Percentiles rank a stretch among this genome's conserved stretches.
phyloP scores from a whole-genome alignment of 108 stramenopile genomes.

The Discostella stelligeroides region DNA sequence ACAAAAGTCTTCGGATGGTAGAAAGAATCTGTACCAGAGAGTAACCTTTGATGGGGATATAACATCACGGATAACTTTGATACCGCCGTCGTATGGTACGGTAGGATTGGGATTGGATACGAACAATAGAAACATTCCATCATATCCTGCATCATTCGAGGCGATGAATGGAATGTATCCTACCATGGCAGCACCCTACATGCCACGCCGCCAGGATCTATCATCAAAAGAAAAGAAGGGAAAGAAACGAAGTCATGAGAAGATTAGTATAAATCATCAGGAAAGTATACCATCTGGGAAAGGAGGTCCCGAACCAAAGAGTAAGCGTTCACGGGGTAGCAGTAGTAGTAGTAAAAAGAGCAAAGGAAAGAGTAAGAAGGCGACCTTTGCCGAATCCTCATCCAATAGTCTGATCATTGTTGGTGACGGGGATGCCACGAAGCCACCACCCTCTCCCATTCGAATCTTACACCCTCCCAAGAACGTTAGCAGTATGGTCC shows the following conservation, averaged over 20 bases:
- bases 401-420: not conserved
- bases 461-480: not conserved
- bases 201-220: not conserved
- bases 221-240: not conserved
- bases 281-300: not conserved
- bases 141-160: constrained; percentile 1
- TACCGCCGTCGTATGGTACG: not conserved
- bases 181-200: constrained; percentile 24
- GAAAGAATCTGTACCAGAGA: not conserved
- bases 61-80: not conserved
- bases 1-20: not conserved
- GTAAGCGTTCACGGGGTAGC: constrained; percentile 6
- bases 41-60: constrained; percentile 4
- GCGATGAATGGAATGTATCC: constrained; percentile 7
- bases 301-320: not conserved
- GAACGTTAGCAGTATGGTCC: constrained; percentile 9
- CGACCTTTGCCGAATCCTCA: not conserved
- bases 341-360: constrained; percentile 13
- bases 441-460: not conserved
- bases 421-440: not conserved
- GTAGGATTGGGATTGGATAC: too few species aligned
- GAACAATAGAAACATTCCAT: too few species aligned
- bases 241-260: not conserved
- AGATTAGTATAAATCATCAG: not conserved
- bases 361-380: not conserved